Percentiles rank a stretch among this genome's conserved stretches.
These are phyloP conservation scores for Ophiocordyceps robertsii DNA, from an alignment of 2,329 filamentous ascomycete genomes.

Conservation along the genomic window DNA sequence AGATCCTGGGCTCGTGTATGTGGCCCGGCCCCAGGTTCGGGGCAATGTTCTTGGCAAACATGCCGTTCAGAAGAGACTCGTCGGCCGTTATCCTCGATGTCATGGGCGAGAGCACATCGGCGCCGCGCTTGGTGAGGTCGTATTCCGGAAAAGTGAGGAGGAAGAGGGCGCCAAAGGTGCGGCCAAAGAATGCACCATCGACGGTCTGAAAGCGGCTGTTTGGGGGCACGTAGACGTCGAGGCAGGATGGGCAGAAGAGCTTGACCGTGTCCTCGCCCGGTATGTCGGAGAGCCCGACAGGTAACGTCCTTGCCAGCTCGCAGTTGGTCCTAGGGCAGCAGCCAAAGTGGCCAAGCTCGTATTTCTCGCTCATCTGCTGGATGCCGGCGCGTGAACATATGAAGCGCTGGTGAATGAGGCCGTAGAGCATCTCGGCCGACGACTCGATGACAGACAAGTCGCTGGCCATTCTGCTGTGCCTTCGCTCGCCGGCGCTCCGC, in stretches of 20 bases:
- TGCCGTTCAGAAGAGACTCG: slow-evolving; percentile 62
- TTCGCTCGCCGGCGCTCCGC: slow-evolving; percentile 44
- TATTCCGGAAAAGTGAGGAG: slow-evolving; percentile 98
- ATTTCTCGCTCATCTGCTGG: slow-evolving; percentile 99
- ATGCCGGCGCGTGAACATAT: slow-evolving; percentile 94
- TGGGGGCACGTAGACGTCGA: slow-evolving; percentile 93
- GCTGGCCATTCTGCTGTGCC: slow-evolving; percentile 72
- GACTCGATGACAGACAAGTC: slow-evolving; percentile 94
- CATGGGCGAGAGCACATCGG: slow-evolving; percentile 36
- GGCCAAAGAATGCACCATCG: slow-evolving; percentile 94
- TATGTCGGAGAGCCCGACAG: slow-evolving; percentile 86
- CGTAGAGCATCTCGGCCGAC: slow-evolving; percentile 95
- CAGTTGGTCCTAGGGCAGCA: slow-evolving; percentile 91
- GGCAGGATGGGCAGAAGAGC: slow-evolving; percentile 90
- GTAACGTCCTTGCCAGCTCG: slow-evolving; percentile 77
- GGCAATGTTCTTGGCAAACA: slow-evolving; percentile 74
- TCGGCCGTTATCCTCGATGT: slow-evolving; percentile 22
- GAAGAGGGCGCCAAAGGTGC: slow-evolving; percentile 92
- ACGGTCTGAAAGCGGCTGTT: slow-evolving; percentile 97
- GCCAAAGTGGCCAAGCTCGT: slow-evolving; percentile 92
- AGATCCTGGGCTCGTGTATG: slow-evolving; percentile 92
- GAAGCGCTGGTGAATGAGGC: slow-evolving; percentile 94
- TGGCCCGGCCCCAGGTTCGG: slow-evolving; percentile 70
- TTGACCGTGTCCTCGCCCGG: slow-evolving; percentile 97
- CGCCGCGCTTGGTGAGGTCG: slow-evolving; percentile 63